These are phyloP conservation scores for Colletotrichum sp. DNA, from an alignment of 2,329 filamentous ascomycete species.

Conservation along the genomic window DNA sequence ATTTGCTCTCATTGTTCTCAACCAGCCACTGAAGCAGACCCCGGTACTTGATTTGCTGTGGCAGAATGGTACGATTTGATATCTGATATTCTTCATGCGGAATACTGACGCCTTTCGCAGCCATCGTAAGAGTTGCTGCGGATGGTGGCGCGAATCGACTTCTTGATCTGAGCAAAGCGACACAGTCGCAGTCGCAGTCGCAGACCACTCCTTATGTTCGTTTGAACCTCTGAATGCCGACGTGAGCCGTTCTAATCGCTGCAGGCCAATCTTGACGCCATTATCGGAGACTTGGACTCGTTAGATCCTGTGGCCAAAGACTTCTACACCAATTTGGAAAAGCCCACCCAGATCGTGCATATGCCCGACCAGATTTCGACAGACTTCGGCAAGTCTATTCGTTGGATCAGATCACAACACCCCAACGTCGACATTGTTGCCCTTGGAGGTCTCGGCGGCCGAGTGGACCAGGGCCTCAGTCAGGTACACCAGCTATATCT, in stretches of 20 bases:
- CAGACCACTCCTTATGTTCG: background rate
- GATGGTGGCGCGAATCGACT: conserved; percentile 91
- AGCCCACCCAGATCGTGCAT: conserved; percentile 64
- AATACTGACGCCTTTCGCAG: conserved; percentile 43
- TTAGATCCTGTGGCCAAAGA: conserved; percentile 63
- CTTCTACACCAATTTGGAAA: conserved; percentile 66
- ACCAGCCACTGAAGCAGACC: conserved; percentile 54
- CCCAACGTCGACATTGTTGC: conserved; percentile 70
- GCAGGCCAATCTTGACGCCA: conserved; percentile 67
- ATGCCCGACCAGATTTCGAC: conserved; percentile 86
- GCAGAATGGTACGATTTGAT: conserved; percentile 48
- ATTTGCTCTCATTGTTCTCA: conserved; percentile 55
- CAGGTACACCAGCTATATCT: conserved; percentile 84
- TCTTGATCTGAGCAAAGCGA: conserved; percentile 38
- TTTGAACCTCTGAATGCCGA: background rate
- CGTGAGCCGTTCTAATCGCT: background rate
- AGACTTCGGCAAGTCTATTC: conserved; percentile 86
- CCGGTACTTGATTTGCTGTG: conserved; percentile 53
- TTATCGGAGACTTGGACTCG: conserved; percentile 93
- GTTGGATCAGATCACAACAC: conserved; percentile 54
- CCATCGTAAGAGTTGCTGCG: conserved; percentile 75
- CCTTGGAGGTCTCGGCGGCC: conserved; percentile 84
- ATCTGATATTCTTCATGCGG: background rate
- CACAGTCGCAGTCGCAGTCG: background rate
- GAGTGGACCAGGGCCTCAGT: conserved; percentile 91